Conservation (phyloP, 371 early-diverging fungal genomes). For the Batkoa obscura region DNA sequence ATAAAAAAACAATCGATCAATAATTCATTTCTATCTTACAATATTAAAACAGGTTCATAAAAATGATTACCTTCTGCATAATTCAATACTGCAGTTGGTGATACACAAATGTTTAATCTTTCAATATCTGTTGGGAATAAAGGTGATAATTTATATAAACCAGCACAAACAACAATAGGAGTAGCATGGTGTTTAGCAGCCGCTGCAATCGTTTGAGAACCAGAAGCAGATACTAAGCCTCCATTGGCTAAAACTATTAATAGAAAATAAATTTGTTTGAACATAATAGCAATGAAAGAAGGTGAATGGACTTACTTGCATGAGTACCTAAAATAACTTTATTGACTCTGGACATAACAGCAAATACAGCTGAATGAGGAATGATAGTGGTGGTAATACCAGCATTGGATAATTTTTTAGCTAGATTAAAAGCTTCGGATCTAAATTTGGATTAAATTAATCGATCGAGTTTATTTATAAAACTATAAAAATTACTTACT, state of each 20-base stretch:
- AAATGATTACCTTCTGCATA: slow-evolving; percentile 40
- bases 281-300: not conserved
- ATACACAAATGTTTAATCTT: slow-evolving; percentile 45
- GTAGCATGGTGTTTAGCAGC: slow-evolving; percentile 83
- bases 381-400: slow-evolving; percentile 87
- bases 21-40: not conserved
- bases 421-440: slow-evolving; percentile 73
- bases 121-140: slow-evolving; percentile 74
- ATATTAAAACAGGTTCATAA: no score
- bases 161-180: slow-evolving; percentile 72
- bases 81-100: slow-evolving; percentile 61
- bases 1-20: not conserved
- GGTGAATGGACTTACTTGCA: slow-evolving; percentile 31
- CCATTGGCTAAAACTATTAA: slow-evolving; percentile 72
- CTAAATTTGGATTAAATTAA: slow-evolving; percentile 11
- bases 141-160: slow-evolving; percentile 73
- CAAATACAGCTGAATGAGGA: slow-evolving; percentile 84
- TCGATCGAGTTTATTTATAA: not conserved
- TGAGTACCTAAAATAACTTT: slow-evolving; percentile 90
- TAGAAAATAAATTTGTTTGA: not conserved
- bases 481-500: no score
- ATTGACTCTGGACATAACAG: slow-evolving; percentile 92
- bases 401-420: slow-evolving; percentile 42
- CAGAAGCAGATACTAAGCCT: slow-evolving; percentile 65
- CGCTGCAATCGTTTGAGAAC: slow-evolving; percentile 63